These are phyloP conservation scores for Coemansia aciculifera DNA, from an alignment of 192 early-diverging fungal species.

Conservation along the genomic window DNA sequence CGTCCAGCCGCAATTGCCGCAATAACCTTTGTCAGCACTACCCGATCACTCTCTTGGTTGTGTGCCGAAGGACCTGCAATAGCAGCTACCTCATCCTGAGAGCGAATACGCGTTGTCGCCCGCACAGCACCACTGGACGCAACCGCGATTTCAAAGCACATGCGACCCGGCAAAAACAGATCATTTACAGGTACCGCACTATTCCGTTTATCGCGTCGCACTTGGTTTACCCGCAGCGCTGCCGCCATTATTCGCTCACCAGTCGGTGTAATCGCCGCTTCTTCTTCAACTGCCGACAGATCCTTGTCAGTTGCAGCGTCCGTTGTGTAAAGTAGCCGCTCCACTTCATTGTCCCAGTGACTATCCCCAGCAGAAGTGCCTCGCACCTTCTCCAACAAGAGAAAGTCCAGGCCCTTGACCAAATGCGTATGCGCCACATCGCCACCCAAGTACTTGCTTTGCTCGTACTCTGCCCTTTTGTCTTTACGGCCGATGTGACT, in stretches of 20 bases:
- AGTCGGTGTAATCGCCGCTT: slow-evolving; percentile 4
- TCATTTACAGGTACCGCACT: slow-evolving; percentile 58
- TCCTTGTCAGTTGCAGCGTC: not conserved
- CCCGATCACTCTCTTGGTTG: slow-evolving; percentile 7
- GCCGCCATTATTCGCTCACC: slow-evolving; percentile 31
- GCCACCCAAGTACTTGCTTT: slow-evolving; percentile 89
- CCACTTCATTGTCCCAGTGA: slow-evolving; percentile 48
- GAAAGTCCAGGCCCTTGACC: slow-evolving; percentile 90
- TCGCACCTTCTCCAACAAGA: slow-evolving; percentile 73
- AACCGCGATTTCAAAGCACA: slow-evolving; percentile 69
- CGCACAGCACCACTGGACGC: slow-evolving; percentile 60
- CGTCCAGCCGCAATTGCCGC: slow-evolving; percentile 53
- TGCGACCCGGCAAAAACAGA: slow-evolving; percentile 73
- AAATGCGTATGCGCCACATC: slow-evolving; percentile 85
- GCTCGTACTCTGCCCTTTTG: slow-evolving; percentile 56
- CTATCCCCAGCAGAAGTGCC: slow-evolving; percentile 46
- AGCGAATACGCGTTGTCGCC: slow-evolving; percentile 70
- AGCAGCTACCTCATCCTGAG: slow-evolving; percentile 64
- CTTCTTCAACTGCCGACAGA: not conserved
- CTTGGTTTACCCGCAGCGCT: slow-evolving; percentile 32
- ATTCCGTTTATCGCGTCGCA: slow-evolving; percentile 54
- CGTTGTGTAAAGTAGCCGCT: slow-evolving; percentile 19
- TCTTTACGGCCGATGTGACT: not conserved
- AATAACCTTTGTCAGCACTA: slow-evolving; percentile 32
- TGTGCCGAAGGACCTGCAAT: not conserved